Evolutionary conservation across 768 basidiomycete genomes (phyloP).

Genomic region (Leccinum variicolor): DNA sequence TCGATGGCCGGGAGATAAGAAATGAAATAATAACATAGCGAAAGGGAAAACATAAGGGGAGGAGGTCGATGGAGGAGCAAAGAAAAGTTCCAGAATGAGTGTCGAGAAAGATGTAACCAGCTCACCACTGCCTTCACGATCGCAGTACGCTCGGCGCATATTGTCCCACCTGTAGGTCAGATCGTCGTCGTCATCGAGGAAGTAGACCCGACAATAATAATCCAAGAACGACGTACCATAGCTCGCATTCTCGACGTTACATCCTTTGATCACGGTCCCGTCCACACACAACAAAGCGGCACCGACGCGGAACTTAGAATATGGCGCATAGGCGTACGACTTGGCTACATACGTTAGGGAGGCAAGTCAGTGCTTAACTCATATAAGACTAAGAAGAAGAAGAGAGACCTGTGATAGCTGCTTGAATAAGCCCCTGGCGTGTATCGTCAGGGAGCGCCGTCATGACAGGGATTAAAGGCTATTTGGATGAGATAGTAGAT

Average conservation of each 20-base stretch:
- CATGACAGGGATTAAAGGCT: not conserved
- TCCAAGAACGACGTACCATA: conserved; percentile 59
- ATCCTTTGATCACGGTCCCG: conserved; percentile 75
- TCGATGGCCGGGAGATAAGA: not conserved
- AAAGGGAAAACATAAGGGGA: not conserved
- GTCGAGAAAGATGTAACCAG: not conserved
- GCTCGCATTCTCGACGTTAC: conserved; percentile 92
- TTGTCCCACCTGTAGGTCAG: conserved; percentile 62
- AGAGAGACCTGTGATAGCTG: conserved; percentile 34
- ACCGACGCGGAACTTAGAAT: conserved; percentile 92
- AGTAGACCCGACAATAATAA: not conserved
- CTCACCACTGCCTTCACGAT: conserved; percentile 91
- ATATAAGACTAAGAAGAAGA: not conserved
- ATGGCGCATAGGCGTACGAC: conserved; percentile 72
- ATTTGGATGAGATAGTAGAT: not conserved
- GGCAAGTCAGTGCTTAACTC: not conserved
- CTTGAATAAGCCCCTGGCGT: conserved; percentile 49
- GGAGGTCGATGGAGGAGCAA: not conserved
- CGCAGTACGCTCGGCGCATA: conserved; percentile 94
- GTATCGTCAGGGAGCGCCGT: conserved; percentile 39
- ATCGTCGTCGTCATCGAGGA: not conserved
- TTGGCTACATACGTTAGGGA: conserved; percentile 44
- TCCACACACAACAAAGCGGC: conserved; percentile 74
- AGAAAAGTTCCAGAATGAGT: not conserved
- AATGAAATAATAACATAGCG: not conserved